Evolutionary conservation across 192 early-diverging fungal genomes (phyloP).

Genomic region (Chytriomyces sp.): DNA sequence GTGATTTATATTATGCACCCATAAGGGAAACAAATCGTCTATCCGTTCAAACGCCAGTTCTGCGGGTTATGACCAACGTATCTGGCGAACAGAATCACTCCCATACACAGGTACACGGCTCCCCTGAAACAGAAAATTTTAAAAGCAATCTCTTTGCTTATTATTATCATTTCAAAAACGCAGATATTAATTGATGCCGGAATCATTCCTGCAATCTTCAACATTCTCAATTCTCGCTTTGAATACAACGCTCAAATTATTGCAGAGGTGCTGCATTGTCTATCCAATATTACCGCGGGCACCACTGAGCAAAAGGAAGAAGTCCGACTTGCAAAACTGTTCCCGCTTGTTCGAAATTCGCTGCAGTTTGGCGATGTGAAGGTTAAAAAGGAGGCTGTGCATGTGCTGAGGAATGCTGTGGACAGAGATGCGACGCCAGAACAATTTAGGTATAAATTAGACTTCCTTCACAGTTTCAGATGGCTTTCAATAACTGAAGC

Average conservation of each 20-base stretch:
- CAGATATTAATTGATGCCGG: constrained; percentile 32
- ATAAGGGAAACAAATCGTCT: constrained; percentile 5
- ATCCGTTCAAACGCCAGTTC: constrained; percentile 28
- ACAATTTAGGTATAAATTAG: constrained; percentile 28
- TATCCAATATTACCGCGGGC: constrained; percentile 44
- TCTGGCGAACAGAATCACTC: constrained; percentile 21
- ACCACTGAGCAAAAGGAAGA: constrained; percentile 35
- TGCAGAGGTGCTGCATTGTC: constrained; percentile 30
- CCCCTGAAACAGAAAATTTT: too few relatives aligned
- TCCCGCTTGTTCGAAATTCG: constrained; percentile 17
- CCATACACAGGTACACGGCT: constrained; percentile 29
- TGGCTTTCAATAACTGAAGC: neutral
- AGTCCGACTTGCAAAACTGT: constrained; percentile 20
- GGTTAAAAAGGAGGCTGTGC: constrained; percentile 33
- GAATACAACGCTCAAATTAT: constrained; percentile 10
- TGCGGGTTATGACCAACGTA: constrained; percentile 42
- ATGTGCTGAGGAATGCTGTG: constrained; percentile 40
- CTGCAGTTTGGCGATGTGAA: constrained; percentile 13
- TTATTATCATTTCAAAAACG: constrained; percentile 12
- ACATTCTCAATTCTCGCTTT: constrained; percentile 7
- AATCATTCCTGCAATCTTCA: constrained; percentile 7
- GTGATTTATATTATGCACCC: too few relatives aligned
- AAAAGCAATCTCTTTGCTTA: neutral
- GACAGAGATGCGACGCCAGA: constrained; percentile 39
- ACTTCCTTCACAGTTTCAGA: neutral